Base-by-base conservation (phyloP, 441 rosid species). In the Daphne laureola region DNA sequence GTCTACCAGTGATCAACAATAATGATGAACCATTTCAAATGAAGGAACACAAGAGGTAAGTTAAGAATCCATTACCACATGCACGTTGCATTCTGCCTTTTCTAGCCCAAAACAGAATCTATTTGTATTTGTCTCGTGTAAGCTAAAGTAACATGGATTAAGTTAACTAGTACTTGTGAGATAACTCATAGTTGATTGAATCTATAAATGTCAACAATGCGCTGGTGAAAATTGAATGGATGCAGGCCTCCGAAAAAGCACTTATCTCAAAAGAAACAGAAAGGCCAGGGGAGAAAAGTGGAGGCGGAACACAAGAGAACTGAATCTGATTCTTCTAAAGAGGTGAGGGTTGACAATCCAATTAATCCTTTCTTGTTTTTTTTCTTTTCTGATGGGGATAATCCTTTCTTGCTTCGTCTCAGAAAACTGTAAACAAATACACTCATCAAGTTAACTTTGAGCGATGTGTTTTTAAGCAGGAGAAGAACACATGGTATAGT, bases 1-100 rank as follows among this genome's bases (percentile, higher is more conserved):
- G 61, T 44, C 70, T 81, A 18, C 86, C 92, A 14, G 68, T 60
- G 43, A 52, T 78, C 14, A 51, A 54, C 65, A 72, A 58, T 57
- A 79, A 78, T 45, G 67, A 72, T 51, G 77, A 66, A 14, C 60
- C 73, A 17, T 43, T 38, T 43, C 54, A 64, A 55, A 58, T 51
- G 58, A 58, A 43, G 55, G 69, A 59, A 17, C 50, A 21, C 7
- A 78, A 67, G 63, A 79, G 58, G 86, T 74, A 67, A 12, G 77
- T 59, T 46, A 15, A 5, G 16, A 38, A 23, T 26, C 60, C 51
- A 9, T 4, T 36, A 4, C 25, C 26, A 15, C 0, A 51, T 31
- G 9, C 36, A 31, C 9, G 36, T 8, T 4, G 5, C 6, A 31
- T 31, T 5, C 36, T 31, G 5, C 23, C 23, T 31, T 27, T 7